Conservation (phyloP, 495 filamentous ascomycete genomes). For the Aspergillus coremiiformis region DNA sequence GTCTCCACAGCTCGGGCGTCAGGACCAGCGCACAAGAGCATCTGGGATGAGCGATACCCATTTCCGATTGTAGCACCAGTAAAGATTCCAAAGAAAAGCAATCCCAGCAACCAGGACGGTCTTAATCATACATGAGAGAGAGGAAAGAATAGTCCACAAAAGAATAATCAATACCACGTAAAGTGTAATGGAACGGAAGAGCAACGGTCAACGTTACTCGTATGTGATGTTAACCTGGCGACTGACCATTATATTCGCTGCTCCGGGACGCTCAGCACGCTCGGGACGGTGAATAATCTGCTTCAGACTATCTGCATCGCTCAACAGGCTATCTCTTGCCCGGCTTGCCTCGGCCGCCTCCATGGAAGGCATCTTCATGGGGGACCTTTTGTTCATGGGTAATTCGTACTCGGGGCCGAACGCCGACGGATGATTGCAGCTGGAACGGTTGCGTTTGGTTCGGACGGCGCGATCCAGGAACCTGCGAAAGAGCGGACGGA, state of each 20-base stretch:
- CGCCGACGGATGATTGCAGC: slow-evolving; percentile 3
- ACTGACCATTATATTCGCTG: slow-evolving; percentile 14
- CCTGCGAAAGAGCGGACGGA: slow-evolving; percentile 20
- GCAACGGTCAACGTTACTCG: background rate
- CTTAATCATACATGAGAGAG: no score
- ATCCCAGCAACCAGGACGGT: no score
- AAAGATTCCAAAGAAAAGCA: no score
- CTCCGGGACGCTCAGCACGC: slow-evolving; percentile 8
- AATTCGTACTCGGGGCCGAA: slow-evolving; percentile 13
- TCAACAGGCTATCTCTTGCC: slow-evolving; percentile 1
- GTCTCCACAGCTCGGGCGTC: slow-evolving; percentile 4
- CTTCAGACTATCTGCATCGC: slow-evolving; percentile 18
- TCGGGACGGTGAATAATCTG: slow-evolving; percentile 12
- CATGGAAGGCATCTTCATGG: no score
- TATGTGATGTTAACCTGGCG: slow-evolving; percentile 16
- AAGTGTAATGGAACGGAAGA: no score
- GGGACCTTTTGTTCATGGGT: no score
- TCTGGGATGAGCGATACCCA: no score
- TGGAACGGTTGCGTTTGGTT: slow-evolving; percentile 3
- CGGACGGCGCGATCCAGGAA: slow-evolving; percentile 15
- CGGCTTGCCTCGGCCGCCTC: background rate
- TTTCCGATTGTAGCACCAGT: no score
- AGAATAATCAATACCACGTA: no score
- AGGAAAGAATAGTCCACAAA: no score
- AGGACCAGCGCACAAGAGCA: no score